Evolutionary conservation across 106 monocot genomes (phyloP).

Genomic region (Dendrobium officinale): DNA sequence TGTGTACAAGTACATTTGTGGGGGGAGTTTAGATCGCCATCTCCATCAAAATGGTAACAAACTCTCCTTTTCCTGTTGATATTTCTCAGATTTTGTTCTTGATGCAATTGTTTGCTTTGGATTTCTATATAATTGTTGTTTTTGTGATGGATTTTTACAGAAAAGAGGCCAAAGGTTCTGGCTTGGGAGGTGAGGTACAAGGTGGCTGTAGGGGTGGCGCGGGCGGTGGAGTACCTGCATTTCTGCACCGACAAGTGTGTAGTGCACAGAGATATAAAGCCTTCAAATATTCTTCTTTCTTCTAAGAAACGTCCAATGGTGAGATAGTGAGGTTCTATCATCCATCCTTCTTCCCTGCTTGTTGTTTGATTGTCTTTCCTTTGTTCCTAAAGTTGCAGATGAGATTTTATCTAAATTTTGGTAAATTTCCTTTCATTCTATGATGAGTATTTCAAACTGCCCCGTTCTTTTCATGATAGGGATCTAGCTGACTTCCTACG

Average conservation of each 20-base stretch:
- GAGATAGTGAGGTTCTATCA: constrained; percentile 8
- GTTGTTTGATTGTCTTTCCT: neutral
- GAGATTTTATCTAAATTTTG: neutral
- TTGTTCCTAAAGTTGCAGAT: neutral
- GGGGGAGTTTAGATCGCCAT: constrained; percentile 62
- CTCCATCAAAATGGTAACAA: constrained; percentile 43
- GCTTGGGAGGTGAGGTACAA: constrained; percentile 67
- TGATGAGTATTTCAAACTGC: neutral
- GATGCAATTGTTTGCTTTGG: neutral
- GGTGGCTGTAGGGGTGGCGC: constrained; percentile 63
- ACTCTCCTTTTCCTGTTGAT: neutral
- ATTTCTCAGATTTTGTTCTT: neutral
- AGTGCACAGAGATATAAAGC: constrained; percentile 86
- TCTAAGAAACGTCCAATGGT: constrained; percentile 62
- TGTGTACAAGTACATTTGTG: constrained; percentile 74
- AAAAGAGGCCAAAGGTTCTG: constrained; percentile 36
- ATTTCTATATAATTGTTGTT: neutral
- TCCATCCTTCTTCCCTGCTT: neutral
- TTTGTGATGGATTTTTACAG: constrained; percentile 3
- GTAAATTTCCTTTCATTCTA: neutral
- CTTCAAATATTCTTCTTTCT: constrained; percentile 80
- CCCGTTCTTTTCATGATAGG: neutral
- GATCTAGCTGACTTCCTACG: neutral
- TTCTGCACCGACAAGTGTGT: constrained; percentile 63
- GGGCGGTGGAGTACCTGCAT: constrained; percentile 69